A percentile compares a stretch with the other conserved stretches of the same genome.
phyloP scores from a whole-genome alignment of 169 alveolate species.

The Plasmodium berghei region DNA sequence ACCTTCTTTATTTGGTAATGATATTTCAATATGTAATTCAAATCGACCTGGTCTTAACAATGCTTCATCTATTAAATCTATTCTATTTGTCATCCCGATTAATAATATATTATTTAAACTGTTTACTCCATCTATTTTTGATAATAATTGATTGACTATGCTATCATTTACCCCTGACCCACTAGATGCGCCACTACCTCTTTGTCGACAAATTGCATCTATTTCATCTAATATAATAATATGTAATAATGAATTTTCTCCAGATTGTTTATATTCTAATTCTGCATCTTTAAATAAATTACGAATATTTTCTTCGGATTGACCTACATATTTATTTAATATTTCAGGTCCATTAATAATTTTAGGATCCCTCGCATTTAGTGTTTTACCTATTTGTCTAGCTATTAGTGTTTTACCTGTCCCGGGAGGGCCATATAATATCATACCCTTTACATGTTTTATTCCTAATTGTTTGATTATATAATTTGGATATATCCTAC shows the following conservation, averaged over 20 bases:
- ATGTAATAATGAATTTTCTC: conserved; percentile 97
- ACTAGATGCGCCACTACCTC: conserved; percentile 95
- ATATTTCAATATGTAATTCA: conserved; percentile 98
- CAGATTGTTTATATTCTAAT: conserved; percentile 93
- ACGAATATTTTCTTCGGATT: conserved; percentile 98
- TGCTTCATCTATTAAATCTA: conserved; percentile 99
- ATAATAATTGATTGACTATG: conserved; percentile 97
- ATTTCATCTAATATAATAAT: conserved; percentile 99
- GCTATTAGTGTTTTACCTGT: conserved; percentile 99
- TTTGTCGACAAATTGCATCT: conserved; percentile 98
- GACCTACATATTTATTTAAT: conserved; percentile 98
- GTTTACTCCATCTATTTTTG: conserved; percentile 99
- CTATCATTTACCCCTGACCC: conserved; percentile 96
- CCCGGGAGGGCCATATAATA: conserved; percentile 99
- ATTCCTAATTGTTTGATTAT: conserved; percentile 97
- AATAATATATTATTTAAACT: conserved; percentile 96
- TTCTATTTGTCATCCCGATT: conserved; percentile 99
- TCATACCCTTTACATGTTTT: conserved; percentile 96
- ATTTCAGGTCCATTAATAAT: conserved; percentile 93
- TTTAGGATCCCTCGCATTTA: conserved; percentile 96
- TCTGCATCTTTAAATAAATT: conserved; percentile 98
- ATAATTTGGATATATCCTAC: conserved; percentile 98
- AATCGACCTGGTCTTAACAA: conserved; percentile 99
- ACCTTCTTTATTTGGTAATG: conserved; percentile 98
- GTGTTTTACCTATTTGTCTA: conserved; percentile 96